phyloP scores from a whole-genome alignment of 768 basidiomycete species.

The Lyophyllum shimeji region DNA sequence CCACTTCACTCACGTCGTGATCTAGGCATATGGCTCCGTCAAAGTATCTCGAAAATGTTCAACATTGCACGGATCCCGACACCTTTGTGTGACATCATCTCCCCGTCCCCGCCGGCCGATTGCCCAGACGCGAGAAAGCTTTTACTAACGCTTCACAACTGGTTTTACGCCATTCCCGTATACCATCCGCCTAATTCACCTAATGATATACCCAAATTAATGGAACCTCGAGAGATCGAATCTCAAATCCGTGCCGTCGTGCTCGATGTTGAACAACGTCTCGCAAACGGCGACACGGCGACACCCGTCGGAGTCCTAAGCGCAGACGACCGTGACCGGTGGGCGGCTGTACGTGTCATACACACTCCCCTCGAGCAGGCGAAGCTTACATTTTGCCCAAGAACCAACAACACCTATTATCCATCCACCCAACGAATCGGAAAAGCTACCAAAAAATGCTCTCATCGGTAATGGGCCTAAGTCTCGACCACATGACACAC shows the following conservation, averaged over 20 bases:
- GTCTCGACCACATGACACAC: slow-evolving; percentile 75
- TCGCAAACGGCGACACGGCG: slow-evolving; percentile 52
- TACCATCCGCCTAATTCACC: slow-evolving; percentile 40
- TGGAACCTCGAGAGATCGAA: slow-evolving; percentile 41
- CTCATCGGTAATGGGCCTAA: slow-evolving; percentile 76
- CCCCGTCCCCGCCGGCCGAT: slow-evolving; percentile 41
- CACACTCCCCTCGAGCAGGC: not conserved
- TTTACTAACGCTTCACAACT: slow-evolving; percentile 72
- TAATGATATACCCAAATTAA: slow-evolving; percentile 25
- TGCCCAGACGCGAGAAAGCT: slow-evolving; percentile 56
- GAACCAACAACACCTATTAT: slow-evolving; percentile 72
- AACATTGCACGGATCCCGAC: slow-evolving; percentile 77
- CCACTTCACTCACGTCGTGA: not conserved
- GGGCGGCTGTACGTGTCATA: slow-evolving; percentile 62
- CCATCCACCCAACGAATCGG: slow-evolving; percentile 65
- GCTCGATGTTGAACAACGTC: slow-evolving; percentile 56
- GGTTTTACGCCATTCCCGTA: slow-evolving; percentile 76
- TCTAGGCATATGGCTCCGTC: slow-evolving; percentile 64
- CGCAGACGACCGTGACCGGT: slow-evolving; percentile 77
- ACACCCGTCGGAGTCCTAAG: slow-evolving; percentile 70
- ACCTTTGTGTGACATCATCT: slow-evolving; percentile 61
- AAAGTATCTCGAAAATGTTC: slow-evolving; percentile 62
- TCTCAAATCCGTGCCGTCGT: slow-evolving; percentile 43
- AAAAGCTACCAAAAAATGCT: slow-evolving; percentile 62
- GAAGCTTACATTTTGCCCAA: slow-evolving; percentile 24